phyloP scores from a whole-genome alignment of 805 yeast genomes.

The Cyberlindnera euphorbiae region DNA sequence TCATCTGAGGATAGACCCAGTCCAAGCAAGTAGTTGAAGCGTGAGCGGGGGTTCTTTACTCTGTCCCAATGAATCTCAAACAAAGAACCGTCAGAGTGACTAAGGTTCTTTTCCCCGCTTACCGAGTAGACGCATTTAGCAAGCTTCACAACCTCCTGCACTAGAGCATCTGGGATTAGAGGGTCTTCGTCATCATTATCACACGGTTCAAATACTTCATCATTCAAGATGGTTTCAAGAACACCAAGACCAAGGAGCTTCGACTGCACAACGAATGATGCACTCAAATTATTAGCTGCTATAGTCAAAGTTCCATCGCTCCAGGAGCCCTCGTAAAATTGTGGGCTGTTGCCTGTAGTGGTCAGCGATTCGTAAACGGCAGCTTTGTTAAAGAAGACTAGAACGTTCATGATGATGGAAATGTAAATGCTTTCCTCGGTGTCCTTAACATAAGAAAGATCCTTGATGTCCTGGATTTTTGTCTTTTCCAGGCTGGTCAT shows the following conservation, averaged over 20 bases:
- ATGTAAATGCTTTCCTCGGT: constrained; percentile 32
- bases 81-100: constrained; percentile 31
- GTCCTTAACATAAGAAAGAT: constrained; percentile 32
- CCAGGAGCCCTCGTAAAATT: constrained; percentile 36
- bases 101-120: constrained; percentile 32
- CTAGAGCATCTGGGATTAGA: constrained; percentile 33
- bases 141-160: constrained; percentile 42
- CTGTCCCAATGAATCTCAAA: constrained; percentile 34
- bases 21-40: constrained; percentile 28
- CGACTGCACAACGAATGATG: constrained; percentile 35
- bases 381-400: constrained; percentile 42
- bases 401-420: constrained; percentile 38
- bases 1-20: constrained; percentile 30
- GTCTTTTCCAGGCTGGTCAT: constrained; percentile 22
- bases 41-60: constrained; percentile 37
- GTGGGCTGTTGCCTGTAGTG: constrained; percentile 29
- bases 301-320: constrained; percentile 15
- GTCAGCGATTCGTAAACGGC: constrained; percentile 33
- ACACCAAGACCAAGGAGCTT: constrained; percentile 38
- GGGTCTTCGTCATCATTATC: constrained; percentile 20
- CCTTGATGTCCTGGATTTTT: constrained; percentile 29
- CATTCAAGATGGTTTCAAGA: constrained; percentile 30
- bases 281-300: constrained; percentile 15
- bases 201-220: constrained; percentile 22
- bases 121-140: constrained; percentile 37